Evolutionary conservation across 495 filamentous ascomycete genomes (phyloP).

Genomic region (Podospora sp.): DNA sequence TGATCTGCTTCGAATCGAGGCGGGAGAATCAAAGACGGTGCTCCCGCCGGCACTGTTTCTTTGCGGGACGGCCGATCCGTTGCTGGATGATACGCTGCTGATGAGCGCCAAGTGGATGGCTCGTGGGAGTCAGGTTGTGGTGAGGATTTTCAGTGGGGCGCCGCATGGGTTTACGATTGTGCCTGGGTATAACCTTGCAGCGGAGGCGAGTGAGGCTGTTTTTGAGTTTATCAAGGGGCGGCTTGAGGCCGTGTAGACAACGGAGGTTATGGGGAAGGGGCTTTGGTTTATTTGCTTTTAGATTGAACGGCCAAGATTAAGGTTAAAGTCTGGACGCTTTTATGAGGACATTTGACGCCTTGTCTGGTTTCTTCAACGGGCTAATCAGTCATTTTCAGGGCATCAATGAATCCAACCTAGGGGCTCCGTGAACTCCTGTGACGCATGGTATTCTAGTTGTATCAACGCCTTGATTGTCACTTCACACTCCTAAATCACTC

Average conservation of each 20-base stretch:
- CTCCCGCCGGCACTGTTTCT: constrained; percentile 20
- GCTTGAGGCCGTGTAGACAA: background rate
- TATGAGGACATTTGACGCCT: too few species aligned
- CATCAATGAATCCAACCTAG: too few species aligned
- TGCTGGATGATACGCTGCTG: constrained; percentile 16
- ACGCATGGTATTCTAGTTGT: too few species aligned
- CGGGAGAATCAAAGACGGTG: background rate
- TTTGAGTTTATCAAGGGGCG: constrained; percentile 19
- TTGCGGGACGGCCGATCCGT: constrained; percentile 19
- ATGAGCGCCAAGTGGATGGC: constrained; percentile 23
- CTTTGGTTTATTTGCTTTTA: background rate
- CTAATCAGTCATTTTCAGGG: too few species aligned
- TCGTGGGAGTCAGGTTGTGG: constrained; percentile 18
- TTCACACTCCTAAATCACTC: too few species aligned
- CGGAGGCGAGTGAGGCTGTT: constrained; percentile 7
- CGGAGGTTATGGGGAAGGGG: background rate
- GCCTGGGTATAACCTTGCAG: constrained; percentile 7
- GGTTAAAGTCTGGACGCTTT: too few species aligned
- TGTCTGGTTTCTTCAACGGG: too few species aligned
- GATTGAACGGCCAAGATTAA: background rate
- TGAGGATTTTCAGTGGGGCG: constrained; percentile 18
- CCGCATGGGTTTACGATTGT: constrained; percentile 18
- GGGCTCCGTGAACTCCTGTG: too few species aligned
- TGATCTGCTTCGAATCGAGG: background rate
- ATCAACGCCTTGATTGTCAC: too few species aligned